Conservation (phyloP, 2,329 filamentous ascomycete species). For the Aspergillus flavus region DNA sequence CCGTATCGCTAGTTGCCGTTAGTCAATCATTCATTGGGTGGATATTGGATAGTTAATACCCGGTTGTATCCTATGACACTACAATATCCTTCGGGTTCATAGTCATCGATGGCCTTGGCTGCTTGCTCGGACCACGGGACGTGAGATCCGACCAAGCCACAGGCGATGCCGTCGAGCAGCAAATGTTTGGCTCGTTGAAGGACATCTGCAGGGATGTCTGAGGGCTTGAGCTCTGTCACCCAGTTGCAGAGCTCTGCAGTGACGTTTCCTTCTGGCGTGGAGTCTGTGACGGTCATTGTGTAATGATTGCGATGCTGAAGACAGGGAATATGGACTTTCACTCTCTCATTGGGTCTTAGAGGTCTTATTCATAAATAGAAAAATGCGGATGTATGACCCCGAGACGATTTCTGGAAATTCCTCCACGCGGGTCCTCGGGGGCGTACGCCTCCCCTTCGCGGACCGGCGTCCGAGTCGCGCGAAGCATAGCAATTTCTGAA, state of each 20-base stretch:
- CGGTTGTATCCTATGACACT: slow-evolving; percentile 18
- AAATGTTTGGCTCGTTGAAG: slow-evolving; percentile 42
- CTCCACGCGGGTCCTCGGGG: not conserved
- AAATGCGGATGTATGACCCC: not conserved
- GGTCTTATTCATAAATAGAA: not conserved
- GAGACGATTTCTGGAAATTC: not conserved
- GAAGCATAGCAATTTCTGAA: not conserved
- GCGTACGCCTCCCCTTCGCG: not conserved
- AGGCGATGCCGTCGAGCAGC: slow-evolving; percentile 48
- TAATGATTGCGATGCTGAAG: not conserved
- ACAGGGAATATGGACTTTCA: not conserved
- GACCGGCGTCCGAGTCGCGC: not conserved
- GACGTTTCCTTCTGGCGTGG: not conserved
- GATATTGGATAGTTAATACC: slow-evolving; percentile 3
- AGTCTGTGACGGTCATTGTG: not conserved
- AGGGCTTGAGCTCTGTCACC: not conserved
- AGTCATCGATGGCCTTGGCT: slow-evolving; percentile 30
- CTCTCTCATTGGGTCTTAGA: not conserved
- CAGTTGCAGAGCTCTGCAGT: not conserved
- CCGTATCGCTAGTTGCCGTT: slow-evolving; percentile 6
- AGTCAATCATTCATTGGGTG: fast-evolving
- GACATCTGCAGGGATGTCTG: not conserved
- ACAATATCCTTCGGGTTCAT: slow-evolving; percentile 35
- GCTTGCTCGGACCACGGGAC: slow-evolving; percentile 46
- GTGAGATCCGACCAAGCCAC: slow-evolving; percentile 43